phyloP scores from a whole-genome alignment of 345 rosid genomes.

The Salix viminalis region DNA sequence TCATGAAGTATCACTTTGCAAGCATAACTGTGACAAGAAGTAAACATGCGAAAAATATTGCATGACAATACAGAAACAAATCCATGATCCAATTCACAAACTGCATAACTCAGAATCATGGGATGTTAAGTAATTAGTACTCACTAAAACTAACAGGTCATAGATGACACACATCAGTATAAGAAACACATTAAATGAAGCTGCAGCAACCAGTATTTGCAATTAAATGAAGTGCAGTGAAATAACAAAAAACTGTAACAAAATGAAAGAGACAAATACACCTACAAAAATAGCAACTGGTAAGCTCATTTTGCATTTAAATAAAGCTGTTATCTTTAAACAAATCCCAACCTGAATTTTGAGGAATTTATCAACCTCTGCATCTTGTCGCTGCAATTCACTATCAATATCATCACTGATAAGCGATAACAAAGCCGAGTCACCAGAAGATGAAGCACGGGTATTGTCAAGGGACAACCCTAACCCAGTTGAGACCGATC shows the following conservation, averaged over 20 bases:
- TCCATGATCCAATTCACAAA: not conserved
- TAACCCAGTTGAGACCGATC: conserved; percentile 78
- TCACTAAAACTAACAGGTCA: not conserved
- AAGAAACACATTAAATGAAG: not conserved
- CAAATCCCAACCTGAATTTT: conserved; percentile 54
- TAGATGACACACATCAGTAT: not conserved
- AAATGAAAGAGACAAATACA: not conserved
- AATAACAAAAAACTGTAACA: not conserved
- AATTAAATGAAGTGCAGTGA: not conserved
- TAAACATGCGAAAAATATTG: not conserved
- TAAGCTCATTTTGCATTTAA: not conserved
- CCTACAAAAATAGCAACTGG: not conserved
- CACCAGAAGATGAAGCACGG: conserved; percentile 51
- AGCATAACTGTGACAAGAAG: not conserved
- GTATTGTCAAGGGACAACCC: conserved; percentile 72
- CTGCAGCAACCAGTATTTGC: not conserved
- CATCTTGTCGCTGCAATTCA: conserved; percentile 62
- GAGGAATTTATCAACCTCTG: conserved; percentile 68
- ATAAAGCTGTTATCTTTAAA: conserved; percentile 6
- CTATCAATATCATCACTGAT: conserved; percentile 60
- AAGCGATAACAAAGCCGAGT: conserved; percentile 56
- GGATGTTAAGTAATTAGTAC: not conserved
- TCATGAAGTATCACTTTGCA: not conserved
- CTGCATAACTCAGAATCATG: not conserved
- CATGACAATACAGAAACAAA: not conserved